Conservation (phyloP, 495 filamentous ascomycete genomes). For the Astrocystis sublimbata region DNA sequence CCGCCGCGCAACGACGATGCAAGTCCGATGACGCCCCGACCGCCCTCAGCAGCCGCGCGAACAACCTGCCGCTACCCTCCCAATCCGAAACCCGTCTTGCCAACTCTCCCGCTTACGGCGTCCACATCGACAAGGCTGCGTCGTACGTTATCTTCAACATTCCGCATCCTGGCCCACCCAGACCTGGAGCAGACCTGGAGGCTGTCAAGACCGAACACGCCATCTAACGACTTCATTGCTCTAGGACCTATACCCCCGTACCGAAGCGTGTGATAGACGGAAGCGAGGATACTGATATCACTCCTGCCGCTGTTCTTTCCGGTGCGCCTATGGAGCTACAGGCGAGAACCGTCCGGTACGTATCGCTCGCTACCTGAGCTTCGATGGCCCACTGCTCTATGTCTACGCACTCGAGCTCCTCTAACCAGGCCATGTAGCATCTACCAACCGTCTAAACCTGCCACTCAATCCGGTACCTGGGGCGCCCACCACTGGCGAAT, state of each 20-base stretch:
- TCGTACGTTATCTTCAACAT: conserved; percentile 55
- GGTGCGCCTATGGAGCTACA: conserved; percentile 93
- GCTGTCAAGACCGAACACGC: no score
- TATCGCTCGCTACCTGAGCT: background rate
- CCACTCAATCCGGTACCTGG: conserved; percentile 90
- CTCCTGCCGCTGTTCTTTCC: conserved; percentile 83
- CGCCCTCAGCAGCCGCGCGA: conserved; percentile 24
- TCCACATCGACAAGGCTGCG: conserved; percentile 74
- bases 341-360: conserved; percentile 87
- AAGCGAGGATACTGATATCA: conserved; percentile 72
- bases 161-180: no score
- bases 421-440: conserved; percentile 61
- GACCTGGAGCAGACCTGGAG: background rate
- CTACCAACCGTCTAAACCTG: conserved; percentile 83
- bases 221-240: background rate
- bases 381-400: background rate
- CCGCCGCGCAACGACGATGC: conserved; percentile 48
- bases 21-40: conserved; percentile 41
- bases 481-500: conserved; percentile 86
- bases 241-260: conserved; percentile 83
- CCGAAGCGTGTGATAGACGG: conserved; percentile 87
- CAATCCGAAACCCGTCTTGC: conserved; percentile 39
- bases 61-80: conserved; percentile 28
- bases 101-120: conserved; percentile 79
- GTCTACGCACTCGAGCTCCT: conserved; percentile 12